Conservation (phyloP, 768 basidiomycete genomes). For the Astraeus odoratus region DNA sequence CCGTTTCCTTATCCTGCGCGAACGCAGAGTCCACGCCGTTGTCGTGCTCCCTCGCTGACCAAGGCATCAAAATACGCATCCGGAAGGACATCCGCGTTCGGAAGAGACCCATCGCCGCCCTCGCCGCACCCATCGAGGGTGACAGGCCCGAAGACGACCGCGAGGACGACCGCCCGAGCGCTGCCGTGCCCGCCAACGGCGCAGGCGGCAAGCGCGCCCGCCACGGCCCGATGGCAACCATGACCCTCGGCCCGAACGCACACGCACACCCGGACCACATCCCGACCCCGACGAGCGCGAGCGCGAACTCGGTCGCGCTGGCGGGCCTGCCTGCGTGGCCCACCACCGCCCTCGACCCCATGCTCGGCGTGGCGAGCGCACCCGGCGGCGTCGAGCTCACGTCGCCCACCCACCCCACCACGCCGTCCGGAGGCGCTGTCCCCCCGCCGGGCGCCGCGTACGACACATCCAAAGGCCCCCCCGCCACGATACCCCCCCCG, state of each 20-base stretch:
- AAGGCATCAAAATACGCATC: slow-evolving; percentile 93
- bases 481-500: slow-evolving; percentile 7
- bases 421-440: slow-evolving; percentile 8
- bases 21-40: slow-evolving; percentile 76
- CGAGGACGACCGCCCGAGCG: slow-evolving; percentile 13
- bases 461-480: slow-evolving; percentile 3
- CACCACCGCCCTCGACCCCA: slow-evolving; percentile 24
- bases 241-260: slow-evolving; percentile 11
- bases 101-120: slow-evolving; percentile 50
- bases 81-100: slow-evolving; percentile 85
- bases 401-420: neutral
- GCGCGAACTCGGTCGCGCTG: slow-evolving; percentile 16
- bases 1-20: neutral
- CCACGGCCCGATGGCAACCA: slow-evolving; percentile 21
- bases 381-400: slow-evolving; percentile 28
- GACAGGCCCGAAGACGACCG: slow-evolving; percentile 23
- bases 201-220: slow-evolving; percentile 20
- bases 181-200: slow-evolving; percentile 4
- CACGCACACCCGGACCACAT: slow-evolving; percentile 8
- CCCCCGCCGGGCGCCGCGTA: slow-evolving; percentile 9
- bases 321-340: slow-evolving; percentile 29
- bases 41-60: slow-evolving; percentile 88
- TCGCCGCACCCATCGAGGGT: slow-evolving; percentile 15
- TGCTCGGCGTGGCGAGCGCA: slow-evolving; percentile 27
- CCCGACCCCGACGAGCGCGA: slow-evolving; percentile 10